Percentiles rank a stretch among this genome's conserved stretches.
Conservation (phyloP, 768 basidiomycete species). For the Collybia mongolica region DNA sequence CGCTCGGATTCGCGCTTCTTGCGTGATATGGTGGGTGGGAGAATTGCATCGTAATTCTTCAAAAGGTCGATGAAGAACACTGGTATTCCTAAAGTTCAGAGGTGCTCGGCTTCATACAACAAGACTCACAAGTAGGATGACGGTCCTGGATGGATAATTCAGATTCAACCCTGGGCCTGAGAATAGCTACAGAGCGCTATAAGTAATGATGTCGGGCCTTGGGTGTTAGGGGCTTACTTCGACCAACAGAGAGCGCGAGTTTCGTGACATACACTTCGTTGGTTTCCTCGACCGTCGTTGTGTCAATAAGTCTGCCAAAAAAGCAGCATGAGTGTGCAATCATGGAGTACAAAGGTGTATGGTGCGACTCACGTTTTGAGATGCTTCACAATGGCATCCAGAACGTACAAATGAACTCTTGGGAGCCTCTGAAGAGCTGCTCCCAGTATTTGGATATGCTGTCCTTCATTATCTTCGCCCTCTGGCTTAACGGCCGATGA, state of each 20-base stretch:
- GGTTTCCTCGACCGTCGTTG: constrained; percentile 67
- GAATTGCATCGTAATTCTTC: constrained; percentile 66
- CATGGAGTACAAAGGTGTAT: neutral
- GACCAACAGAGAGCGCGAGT: constrained; percentile 81
- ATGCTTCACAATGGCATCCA: constrained; percentile 79
- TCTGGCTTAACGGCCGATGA: constrained; percentile 48
- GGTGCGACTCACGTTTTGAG: constrained; percentile 55
- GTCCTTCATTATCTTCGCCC: constrained; percentile 50
- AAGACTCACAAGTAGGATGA: constrained; percentile 67
- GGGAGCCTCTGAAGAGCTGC: constrained; percentile 69
- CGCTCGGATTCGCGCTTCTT: constrained; percentile 90
- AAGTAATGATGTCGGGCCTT: neutral
- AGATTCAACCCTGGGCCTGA: constrained; percentile 81
- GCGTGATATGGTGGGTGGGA: constrained; percentile 79
- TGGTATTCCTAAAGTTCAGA: constrained; percentile 19
- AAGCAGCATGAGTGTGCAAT: neutral
- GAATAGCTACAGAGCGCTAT: constrained; percentile 50
- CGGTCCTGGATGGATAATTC: constrained; percentile 90
- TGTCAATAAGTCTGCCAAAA: constrained; percentile 60
- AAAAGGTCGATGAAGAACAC: constrained; percentile 87
- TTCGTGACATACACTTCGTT: constrained; percentile 85
- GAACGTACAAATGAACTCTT: constrained; percentile 74
- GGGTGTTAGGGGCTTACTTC: constrained; percentile 53
- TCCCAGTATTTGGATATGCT: constrained; percentile 62
- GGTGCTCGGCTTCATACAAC: neutral